phyloP scores from a whole-genome alignment of 73 alveolate genomes.

The Effrenium voratum region DNA sequence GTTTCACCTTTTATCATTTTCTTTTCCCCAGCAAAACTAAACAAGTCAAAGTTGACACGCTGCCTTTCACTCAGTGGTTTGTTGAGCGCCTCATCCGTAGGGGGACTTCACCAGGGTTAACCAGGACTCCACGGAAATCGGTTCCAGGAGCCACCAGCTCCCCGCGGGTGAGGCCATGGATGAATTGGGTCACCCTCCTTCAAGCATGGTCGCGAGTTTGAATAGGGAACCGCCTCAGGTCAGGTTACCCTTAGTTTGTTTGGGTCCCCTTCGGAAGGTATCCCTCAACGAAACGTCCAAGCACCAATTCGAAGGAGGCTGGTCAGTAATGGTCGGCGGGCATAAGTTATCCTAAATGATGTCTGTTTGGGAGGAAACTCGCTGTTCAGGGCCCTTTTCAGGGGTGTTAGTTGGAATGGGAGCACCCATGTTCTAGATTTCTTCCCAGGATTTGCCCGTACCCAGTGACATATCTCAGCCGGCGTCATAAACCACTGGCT shows the following conservation, averaged over 20 bases:
- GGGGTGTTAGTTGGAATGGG: no score
- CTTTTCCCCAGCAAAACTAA: no score
- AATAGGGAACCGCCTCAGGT: neutral
- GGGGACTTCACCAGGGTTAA: neutral
- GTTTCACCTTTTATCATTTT: neutral
- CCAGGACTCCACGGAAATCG: neutral
- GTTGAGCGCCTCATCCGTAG: neutral
- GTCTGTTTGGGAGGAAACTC: no score
- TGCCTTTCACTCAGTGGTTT: no score
- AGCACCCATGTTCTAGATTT: no score
- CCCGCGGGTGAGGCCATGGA: slow-evolving; percentile 22
- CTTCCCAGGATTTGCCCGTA: no score
- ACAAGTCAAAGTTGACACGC: no score
- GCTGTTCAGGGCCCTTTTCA: no score
- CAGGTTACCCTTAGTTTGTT: neutral
- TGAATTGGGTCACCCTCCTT: neutral
- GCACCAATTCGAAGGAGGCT: neutral
- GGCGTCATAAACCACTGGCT: no score
- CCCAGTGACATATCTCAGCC: no score
- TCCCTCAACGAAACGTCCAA: neutral
- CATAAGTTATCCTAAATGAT: neutral
- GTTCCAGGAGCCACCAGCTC: slow-evolving; percentile 28
- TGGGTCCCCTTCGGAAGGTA: neutral
- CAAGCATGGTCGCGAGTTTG: neutral
- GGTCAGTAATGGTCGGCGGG: neutral